Evolutionary conservation across 1,139 yeast genomes (phyloP), one percentile per base, ranked within the genome.

Genomic region (Meyerozyma sp.): DNA sequence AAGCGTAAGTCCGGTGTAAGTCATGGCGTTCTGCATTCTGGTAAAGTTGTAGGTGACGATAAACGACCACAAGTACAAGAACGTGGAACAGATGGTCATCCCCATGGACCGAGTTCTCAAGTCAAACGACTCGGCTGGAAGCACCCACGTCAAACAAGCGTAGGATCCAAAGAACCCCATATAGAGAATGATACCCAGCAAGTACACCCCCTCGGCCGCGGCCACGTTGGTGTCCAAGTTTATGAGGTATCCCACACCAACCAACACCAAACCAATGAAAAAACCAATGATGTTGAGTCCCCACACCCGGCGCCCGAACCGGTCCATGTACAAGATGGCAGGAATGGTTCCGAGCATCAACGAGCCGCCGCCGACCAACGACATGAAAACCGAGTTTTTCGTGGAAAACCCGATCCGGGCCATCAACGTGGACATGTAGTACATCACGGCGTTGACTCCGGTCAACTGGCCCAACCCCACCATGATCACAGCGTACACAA

Each of bases 101-200:
- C 80, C 81, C 36, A 68, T 56, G 5, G 79, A 67, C 60, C 80
- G 67, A 37, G 77, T 68, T 47, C 67, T 64, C 48, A 72, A 57
- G 39, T 71, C 70, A 47, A 71, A 75, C 4, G 73, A 68, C 53
- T 75, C 80, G 3, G 79, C 63, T 3, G 80, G 80, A 45, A 72
- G 58, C 36, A 75, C 79, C 80, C 80, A 75, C 2, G 87, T 79
- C 54, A 79, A 67, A 51, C 81, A 75, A 11, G 85, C 79, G 45
- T 84, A 84, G 40, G 81, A 77, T 36, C 85, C 81, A 44, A 81
- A 81, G 59, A 82, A 82, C 50, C 77, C 77, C 72, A 81, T 71
- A 61, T 82, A 82, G 20, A 81, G 59, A 44, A 81, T 77, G 47
- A 83, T 75, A 54, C 86, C 85, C 5, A 82, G 69, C 42, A 75